A percentile compares a stretch with the other conserved stretches of the same genome.
Evolutionary conservation across 371 early-diverging fungal species (phyloP).

Genomic region (Mortierella sp.): DNA sequence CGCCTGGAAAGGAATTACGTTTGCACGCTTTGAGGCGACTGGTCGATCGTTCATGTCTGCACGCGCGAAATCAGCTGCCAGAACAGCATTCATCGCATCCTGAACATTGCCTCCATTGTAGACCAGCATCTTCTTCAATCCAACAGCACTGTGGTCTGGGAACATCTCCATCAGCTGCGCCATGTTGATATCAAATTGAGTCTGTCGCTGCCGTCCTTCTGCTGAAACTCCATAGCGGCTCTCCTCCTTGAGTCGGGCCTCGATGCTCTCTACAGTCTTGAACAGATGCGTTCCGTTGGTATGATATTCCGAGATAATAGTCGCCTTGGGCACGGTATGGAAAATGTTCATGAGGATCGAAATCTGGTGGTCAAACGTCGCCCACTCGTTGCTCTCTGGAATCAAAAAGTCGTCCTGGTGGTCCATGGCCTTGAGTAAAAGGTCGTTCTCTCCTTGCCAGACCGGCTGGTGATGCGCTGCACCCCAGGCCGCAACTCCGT

Average conservation of each 20-base stretch:
- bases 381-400: constrained; percentile 55
- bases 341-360: constrained; percentile 50
- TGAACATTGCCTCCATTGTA: constrained; percentile 60
- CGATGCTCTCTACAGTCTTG: constrained; percentile 50
- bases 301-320: constrained; percentile 49
- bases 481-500: constrained; percentile 27
- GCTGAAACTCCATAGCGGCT: constrained; percentile 13
- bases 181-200: constrained; percentile 47
- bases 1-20: constrained; percentile 29
- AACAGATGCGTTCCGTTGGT: constrained; percentile 43
- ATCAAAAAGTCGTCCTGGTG: constrained; percentile 48
- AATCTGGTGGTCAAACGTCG: constrained; percentile 54
- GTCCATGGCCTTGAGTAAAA: constrained; percentile 29
- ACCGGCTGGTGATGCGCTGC: neutral
- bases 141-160: constrained; percentile 58
- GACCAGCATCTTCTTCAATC: constrained; percentile 61
- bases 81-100: constrained; percentile 63
- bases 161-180: constrained; percentile 61
- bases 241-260: constrained; percentile 30
- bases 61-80: constrained; percentile 50
- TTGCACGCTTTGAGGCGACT: constrained; percentile 32
- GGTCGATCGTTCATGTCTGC: constrained; percentile 36
- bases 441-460: constrained; percentile 24
- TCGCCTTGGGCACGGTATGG: constrained; percentile 37
- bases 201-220: constrained; percentile 29